Evolutionary conservation across 441 rosid genomes (phyloP), one percentile per base, ranked within the genome.

Genomic region (Manihot esculenta): DNA sequence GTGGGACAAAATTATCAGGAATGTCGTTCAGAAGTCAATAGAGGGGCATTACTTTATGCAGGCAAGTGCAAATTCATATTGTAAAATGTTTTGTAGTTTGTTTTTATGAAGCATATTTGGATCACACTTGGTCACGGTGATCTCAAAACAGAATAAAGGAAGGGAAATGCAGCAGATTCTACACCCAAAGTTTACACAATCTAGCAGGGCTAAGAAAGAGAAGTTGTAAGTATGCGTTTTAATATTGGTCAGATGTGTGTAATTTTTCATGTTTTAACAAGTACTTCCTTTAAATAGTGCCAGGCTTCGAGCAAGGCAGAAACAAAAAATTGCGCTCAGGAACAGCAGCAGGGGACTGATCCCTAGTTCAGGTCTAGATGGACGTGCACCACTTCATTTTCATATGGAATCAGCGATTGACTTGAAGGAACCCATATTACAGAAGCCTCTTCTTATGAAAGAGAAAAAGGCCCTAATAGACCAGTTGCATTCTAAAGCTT

Each of bases 271-370:
- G 26, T 59, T 17, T 18, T 50, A 59, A 21, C 33, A 66, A 59
- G 7, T 9, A 18, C 56, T 64, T 72, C 67, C 71, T 66, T 65
- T 75, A 55, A 77, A 74, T 86, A 93, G 98, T 83, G 51, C 76
- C 47, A 88, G 79, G 85, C 96, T 93, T 72, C 98, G 96, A 69
- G 94, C 96, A 33, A 86, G 96, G 72, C 98, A 93, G 79, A 93
- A 91, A 71, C 83, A 85, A 66, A 86, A 86, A 69, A 78, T 93
- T 53, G 76, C 84, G 78, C 87, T 91, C 21, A 78, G 69, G 75
- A 84, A 83, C 73, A 87, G 35, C 60, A 45, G 66, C 79, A 69
- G 91, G 83, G 84, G 92, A 87, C 54, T 79, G 86, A 71, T 72
- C 42, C 62, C 84, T 80, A 27, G 72, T 51, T 67, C 88, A 79